phyloP scores from a whole-genome alignment of 805 yeast species.

The Myxozyma udenii region DNA sequence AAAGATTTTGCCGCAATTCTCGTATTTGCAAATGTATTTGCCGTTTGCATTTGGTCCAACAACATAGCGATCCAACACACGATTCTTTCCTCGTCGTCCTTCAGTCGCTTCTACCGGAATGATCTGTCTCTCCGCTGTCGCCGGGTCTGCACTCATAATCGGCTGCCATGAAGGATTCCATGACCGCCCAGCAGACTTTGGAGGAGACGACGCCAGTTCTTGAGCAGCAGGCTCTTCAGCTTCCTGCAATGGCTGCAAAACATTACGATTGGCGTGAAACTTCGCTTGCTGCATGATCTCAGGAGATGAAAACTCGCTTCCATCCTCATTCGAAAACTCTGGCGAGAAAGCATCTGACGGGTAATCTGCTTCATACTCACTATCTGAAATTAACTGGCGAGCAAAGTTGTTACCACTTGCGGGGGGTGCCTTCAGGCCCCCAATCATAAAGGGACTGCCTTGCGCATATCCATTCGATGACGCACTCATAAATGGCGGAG shows the following conservation, averaged over 20 bases:
- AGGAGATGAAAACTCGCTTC: slow-evolving; percentile 27
- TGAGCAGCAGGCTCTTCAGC: neutral
- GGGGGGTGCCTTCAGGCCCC: neutral
- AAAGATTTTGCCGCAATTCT: slow-evolving; percentile 73
- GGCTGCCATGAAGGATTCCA: slow-evolving; percentile 28
- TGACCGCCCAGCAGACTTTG: neutral
- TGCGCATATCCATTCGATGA: neutral
- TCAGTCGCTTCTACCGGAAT: slow-evolving; percentile 7
- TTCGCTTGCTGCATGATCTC: slow-evolving; percentile 10
- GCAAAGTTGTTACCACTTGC: neutral
- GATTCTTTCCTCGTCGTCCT: slow-evolving; percentile 1
- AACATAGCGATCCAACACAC: slow-evolving; percentile 22
- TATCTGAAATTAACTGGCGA: slow-evolving; percentile 3
- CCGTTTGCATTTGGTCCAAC: slow-evolving; percentile 52
- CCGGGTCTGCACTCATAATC: slow-evolving; percentile 25
- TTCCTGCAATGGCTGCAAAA: neutral
- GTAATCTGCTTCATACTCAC: slow-evolving; percentile 26
- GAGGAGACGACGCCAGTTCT: neutral
- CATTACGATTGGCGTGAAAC: slow-evolving; percentile 3
- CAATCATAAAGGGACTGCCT: neutral
- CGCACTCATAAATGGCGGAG: neutral
- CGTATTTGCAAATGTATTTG: slow-evolving; percentile 68
- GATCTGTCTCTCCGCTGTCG: slow-evolving; percentile 11
- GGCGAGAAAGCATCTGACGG: slow-evolving; percentile 25
- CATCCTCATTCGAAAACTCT: slow-evolving; percentile 19